Evolutionary conservation across 306 rosid species (phyloP).

Genomic region (Parietaria judaica): DNA sequence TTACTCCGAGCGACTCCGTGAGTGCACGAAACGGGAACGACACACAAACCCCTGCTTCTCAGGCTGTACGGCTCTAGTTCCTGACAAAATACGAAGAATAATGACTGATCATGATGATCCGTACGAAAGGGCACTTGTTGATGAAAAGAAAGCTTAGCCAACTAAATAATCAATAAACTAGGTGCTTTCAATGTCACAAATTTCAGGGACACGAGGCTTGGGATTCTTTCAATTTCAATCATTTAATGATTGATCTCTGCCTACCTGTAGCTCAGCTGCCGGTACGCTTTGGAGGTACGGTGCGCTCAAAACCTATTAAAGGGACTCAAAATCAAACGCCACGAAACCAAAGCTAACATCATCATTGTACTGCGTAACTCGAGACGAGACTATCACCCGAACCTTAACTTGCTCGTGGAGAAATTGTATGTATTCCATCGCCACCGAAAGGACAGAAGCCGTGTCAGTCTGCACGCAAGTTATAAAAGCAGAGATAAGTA

Average conservation of each 20-base stretch:
- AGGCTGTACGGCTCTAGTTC: conserved; percentile 57
- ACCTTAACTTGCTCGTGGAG: conserved; percentile 99
- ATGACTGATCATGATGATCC: not conserved
- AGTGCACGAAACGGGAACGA: conserved; percentile 68
- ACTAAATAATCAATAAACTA: not conserved
- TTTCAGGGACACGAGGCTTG: not conserved
- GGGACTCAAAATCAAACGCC: not conserved
- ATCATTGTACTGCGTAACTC: not conserved
- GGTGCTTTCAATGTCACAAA: conserved; percentile 5
- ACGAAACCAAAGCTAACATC: not conserved
- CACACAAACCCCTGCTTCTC: conserved; percentile 80
- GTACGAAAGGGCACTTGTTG: not conserved
- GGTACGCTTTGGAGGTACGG: conserved; percentile 72
- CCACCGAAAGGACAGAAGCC: conserved; percentile 87
- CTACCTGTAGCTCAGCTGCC: conserved; percentile 55
- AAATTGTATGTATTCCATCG: conserved; percentile 85
- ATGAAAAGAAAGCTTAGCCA: not conserved
- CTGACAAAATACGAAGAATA: conserved; percentile 28
- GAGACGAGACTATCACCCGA: conserved; percentile 25
- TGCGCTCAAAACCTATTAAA: conserved; percentile 77
- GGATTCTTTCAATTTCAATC: not conserved
- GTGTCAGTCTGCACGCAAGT: conserved; percentile 79
- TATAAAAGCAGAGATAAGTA: not conserved
- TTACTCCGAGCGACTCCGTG: conserved; percentile 83
- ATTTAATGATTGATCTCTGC: conserved; percentile 11